Evolutionary conservation across 192 early-diverging fungal genomes (phyloP).

Genomic region (Mortierella hygrophila): DNA sequence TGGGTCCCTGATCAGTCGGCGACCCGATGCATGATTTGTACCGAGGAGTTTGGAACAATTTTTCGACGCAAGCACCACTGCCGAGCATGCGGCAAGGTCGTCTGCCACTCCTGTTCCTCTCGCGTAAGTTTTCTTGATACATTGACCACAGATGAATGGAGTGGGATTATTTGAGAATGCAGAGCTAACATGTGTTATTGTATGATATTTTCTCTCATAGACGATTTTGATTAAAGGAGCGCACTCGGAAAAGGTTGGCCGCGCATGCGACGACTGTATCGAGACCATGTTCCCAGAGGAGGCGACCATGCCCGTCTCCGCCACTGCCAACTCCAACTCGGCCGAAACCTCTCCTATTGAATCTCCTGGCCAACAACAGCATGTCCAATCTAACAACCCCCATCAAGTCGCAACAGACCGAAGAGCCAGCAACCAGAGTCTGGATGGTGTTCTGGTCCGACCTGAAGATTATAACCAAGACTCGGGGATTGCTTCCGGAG

Average conservation of each 20-base stretch:
- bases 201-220: constrained; percentile 15
- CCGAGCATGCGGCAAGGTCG: constrained; percentile 83
- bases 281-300: constrained; percentile 61
- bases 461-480: constrained; percentile 36
- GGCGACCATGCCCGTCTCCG: neutral
- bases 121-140: constrained; percentile 63
- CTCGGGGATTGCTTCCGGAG: neutral
- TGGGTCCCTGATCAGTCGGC: constrained; percentile 82
- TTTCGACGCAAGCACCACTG: constrained; percentile 83
- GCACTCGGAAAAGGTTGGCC: constrained; percentile 49
- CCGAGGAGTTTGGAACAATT: constrained; percentile 72
- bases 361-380: constrained; percentile 3
- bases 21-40: constrained; percentile 78
- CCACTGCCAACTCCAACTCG: neutral
- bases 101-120: constrained; percentile 80
- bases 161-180: too few species aligned
- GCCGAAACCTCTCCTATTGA: constrained; percentile 22
- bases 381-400: neutral
- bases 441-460: constrained; percentile 31
- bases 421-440: constrained; percentile 25
- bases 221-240: constrained; percentile 54
- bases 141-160: neutral
- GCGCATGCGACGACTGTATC: constrained; percentile 60
- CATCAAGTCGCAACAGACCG: neutral
- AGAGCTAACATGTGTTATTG: neutral